A percentile compares a stretch with the other conserved stretches of the same genome.
Evolutionary conservation across 169 alveolate genomes (phyloP).

Genomic region (Besnoitia besnoiti): DNA sequence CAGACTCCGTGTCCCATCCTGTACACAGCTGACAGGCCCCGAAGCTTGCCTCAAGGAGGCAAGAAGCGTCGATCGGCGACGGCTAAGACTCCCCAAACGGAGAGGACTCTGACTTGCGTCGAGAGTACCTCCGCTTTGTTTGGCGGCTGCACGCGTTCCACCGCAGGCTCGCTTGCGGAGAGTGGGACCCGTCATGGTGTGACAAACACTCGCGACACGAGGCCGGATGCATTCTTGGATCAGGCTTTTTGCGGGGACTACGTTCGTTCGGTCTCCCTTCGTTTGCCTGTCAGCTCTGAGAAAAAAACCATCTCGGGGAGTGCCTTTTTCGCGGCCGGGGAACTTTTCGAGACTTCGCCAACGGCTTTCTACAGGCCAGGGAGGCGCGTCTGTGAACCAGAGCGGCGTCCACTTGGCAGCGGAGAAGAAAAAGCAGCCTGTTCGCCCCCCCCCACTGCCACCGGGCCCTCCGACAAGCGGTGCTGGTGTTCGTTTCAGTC

Average conservation of each 20-base stretch:
- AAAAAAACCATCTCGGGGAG: background rate
- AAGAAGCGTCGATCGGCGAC: no score
- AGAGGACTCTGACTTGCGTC: background rate
- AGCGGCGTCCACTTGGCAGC: background rate
- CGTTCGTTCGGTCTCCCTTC: background rate
- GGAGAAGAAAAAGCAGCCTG: background rate
- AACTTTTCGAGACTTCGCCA: background rate
- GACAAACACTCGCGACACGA: no score
- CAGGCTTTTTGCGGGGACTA: no score
- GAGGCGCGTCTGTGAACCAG: background rate
- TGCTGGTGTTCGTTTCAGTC: background rate
- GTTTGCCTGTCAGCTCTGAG: background rate
- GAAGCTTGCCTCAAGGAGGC: no score
- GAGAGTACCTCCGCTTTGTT: background rate
- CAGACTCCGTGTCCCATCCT: no score
- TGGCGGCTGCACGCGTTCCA: background rate
- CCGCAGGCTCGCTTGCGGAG: no score
- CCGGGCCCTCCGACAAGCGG: background rate
- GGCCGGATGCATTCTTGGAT: no score
- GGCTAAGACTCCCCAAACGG: background rate
- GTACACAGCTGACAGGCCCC: no score
- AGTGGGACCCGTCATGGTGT: no score
- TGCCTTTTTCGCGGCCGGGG: background rate
- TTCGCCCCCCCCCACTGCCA: no score
- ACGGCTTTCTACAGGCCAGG: background rate